Percentiles rank a stretch among this genome's conserved stretches.
Conservation (phyloP, 2,329 filamentous ascomycete genomes). For the Zymoseptoria passerinii region DNA sequence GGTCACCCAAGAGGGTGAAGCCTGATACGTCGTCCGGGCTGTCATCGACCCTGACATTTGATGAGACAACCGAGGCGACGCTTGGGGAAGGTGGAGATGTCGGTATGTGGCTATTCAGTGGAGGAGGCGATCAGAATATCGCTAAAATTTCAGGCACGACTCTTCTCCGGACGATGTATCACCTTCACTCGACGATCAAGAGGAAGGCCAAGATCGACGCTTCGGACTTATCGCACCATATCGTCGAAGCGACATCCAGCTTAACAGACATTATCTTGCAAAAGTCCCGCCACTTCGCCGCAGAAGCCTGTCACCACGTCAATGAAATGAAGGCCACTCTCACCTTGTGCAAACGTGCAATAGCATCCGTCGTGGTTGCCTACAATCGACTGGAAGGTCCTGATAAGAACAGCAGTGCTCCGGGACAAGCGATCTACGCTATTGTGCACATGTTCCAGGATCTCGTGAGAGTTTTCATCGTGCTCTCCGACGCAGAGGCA, state of each 20-base stretch:
- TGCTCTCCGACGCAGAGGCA: constrained; percentile 10
- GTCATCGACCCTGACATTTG: not conserved
- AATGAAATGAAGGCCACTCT: constrained; percentile 14
- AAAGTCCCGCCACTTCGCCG: constrained; percentile 7
- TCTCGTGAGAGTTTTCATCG: constrained; percentile 25
- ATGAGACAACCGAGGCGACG: constrained; percentile 5
- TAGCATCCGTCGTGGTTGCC: constrained; percentile 18
- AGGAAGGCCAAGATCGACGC: constrained; percentile 10
- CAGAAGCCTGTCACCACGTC: not conserved
- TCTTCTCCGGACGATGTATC: constrained; percentile 23
- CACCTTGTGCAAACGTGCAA: constrained; percentile 15
- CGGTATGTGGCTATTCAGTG: constrained; percentile 9
- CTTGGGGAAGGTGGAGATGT: constrained; percentile 17
- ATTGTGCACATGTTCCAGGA: constrained; percentile 32
- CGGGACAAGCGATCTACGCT: constrained; percentile 23
- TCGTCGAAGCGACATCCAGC: constrained; percentile 17
- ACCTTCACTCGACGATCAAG: constrained; percentile 22
- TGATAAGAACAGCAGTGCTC: constrained; percentile 5
- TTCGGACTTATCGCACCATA: constrained; percentile 20
- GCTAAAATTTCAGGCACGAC: constrained; percentile 15
- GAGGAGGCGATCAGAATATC: too few relatives aligned
- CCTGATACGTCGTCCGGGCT: constrained; percentile 8
- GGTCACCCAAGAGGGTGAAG: constrained; percentile 20
- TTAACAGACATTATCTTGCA: constrained; percentile 19
- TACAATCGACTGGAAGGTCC: constrained; percentile 15